These are phyloP conservation scores for Avena eriantha DNA, from an alignment of 176 grass and related monocot genomes.

Conservation along the genomic window DNA sequence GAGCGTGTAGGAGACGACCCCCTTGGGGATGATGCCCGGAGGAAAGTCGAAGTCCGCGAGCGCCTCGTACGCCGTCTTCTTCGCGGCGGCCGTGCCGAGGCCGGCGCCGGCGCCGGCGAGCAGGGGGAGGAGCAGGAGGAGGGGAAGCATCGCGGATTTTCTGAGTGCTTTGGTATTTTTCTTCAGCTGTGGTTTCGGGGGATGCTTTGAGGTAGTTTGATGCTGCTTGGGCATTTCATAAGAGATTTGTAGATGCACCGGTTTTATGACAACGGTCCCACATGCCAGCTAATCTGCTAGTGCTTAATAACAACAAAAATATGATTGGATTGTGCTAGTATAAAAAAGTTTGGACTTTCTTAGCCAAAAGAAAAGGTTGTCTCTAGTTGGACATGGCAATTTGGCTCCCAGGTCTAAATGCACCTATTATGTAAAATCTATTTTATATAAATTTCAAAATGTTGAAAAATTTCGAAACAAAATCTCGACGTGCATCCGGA, in stretches of 20 bases:
- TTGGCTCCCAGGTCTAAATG: no score
- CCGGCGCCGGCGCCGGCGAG: background rate
- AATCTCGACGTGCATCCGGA: no score
- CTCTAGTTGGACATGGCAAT: no score
- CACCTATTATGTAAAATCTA: no score
- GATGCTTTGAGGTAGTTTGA: background rate
- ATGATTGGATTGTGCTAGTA: background rate
- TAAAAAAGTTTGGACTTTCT: background rate
- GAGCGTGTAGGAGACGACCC: slow-evolving; percentile 71
- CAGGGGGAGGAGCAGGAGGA: slow-evolving; percentile 35
- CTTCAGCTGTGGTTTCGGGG: background rate
- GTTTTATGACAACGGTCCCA: background rate
- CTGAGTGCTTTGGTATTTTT: background rate
- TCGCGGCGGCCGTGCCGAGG: background rate
- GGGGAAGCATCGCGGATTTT: slow-evolving; percentile 36
- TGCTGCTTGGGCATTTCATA: background rate
- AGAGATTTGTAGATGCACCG: background rate
- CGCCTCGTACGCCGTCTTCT: slow-evolving; percentile 74
- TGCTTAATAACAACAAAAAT: background rate
- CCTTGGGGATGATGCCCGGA: slow-evolving; percentile 75
- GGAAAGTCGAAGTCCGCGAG: slow-evolving; percentile 78
- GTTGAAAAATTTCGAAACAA: no score
- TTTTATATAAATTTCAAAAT: no score
- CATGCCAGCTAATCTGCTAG: background rate
- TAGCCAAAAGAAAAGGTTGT: background rate